Evolutionary conservation across 2,329 filamentous ascomycete species (phyloP).

Genomic region (Venturia aucupariae): DNA sequence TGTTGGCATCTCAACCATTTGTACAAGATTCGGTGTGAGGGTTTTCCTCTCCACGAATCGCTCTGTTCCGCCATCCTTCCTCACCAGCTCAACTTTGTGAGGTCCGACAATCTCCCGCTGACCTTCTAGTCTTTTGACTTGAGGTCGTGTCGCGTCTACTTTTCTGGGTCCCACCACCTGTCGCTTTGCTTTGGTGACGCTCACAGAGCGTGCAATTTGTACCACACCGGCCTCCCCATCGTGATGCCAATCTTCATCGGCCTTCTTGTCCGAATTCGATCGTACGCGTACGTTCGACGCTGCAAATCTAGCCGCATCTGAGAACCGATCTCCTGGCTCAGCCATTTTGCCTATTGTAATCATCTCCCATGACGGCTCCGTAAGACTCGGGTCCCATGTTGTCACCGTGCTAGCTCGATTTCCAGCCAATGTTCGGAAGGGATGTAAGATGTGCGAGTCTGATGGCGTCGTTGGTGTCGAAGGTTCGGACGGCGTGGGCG

Average conservation of each 20-base stretch:
- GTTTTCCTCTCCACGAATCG: slow-evolving; percentile 10
- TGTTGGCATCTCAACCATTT: neutral
- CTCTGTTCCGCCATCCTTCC: slow-evolving; percentile 7
- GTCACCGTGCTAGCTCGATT: neutral
- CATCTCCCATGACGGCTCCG: slow-evolving; percentile 14
- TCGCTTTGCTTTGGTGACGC: slow-evolving; percentile 10
- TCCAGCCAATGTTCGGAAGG: neutral
- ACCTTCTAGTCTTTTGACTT: neutral
- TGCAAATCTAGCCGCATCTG: neutral
- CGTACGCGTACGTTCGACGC: neutral
- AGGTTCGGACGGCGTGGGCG: slow-evolving; percentile 11
- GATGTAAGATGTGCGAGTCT: neutral
- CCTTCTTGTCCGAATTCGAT: neutral
- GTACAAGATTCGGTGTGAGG: slow-evolving; percentile 4
- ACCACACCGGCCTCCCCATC: neutral
- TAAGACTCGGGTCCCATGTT: neutral
- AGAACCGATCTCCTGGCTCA: slow-evolving; percentile 8
- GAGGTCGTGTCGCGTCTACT: neutral
- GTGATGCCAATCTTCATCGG: neutral
- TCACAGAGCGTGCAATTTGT: slow-evolving; percentile 6
- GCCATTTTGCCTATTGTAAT: slow-evolving; percentile 13
- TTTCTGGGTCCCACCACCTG: neutral
- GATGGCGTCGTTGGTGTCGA: slow-evolving; percentile 10
- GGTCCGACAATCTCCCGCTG: neutral
- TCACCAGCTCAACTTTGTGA: neutral